Base-by-base conservation (phyloP, 371 early-diverging fungal species). In the Lichtheimia ramosa region DNA sequence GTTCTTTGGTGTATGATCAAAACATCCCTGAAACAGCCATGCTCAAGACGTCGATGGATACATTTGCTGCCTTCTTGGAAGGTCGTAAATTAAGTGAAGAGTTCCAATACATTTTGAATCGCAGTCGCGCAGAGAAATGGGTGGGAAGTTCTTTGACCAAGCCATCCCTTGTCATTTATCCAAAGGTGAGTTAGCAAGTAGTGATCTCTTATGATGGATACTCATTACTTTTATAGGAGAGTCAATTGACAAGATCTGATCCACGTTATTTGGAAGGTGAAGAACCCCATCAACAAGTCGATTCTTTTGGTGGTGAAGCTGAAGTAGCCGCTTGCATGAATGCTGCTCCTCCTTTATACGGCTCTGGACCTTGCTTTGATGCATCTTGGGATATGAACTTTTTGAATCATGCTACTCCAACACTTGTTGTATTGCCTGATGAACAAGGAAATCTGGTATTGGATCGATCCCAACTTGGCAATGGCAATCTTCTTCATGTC, bases 91-190 rank as follows among this genome's bases (percentile, higher is more conserved):
- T 85, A 1, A 72, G 84, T 8, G 84, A 85, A 52, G 86, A 85
- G 25, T 75, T 83, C 48, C 78, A 83, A 28, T 85, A 85, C 52
- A 77, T 85, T 5, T 27, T 85, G 51, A 79, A 83, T 18, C 68
- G 86, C 40, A 58, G 71, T 6, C 70, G 73, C 42, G 51, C 73
- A 1, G 75, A 72, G 8, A 81, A 83, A 56, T 83, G 79, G 77
- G 71, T 70, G 2, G 84, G 84, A 2, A 82, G 74, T 50, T 69
- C 77, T 8, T 63, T 85, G 25, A 61, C 66, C 2, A 79, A 85
- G 43, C 86, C 86, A 12, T 73, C 82, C 5, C 50, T 77, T 15
- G 46, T 85, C 6, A 56, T 85, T 40, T 64, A 69, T 50, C 83
- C 85, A 2, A 64, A 75, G 70, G 85, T 83, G 65, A 58, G 24